Conservation (phyloP, 495 filamentous ascomycete species). For the Echria macrotheca region DNA sequence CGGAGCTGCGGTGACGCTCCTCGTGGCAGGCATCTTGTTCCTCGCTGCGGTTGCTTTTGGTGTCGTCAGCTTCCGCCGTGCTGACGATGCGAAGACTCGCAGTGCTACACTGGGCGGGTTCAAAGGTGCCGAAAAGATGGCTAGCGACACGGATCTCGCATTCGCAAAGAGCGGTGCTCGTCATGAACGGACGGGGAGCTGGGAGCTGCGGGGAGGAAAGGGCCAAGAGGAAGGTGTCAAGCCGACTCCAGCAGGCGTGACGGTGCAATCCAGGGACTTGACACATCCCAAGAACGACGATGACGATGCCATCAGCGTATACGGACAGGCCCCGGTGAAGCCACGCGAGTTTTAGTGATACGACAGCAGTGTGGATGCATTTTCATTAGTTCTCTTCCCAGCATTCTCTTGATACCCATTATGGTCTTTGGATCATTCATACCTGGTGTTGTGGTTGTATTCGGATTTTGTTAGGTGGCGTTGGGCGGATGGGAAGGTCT, state of each 20-base stretch:
- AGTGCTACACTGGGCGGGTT: slow-evolving; percentile 30
- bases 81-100: slow-evolving; percentile 8
- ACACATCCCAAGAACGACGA: background rate
- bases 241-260: background rate
- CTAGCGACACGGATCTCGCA: slow-evolving; percentile 32
- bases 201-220: slow-evolving; percentile 30
- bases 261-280: background rate
- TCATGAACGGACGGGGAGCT: slow-evolving; percentile 37
- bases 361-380: background rate
- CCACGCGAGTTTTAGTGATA: slow-evolving; percentile 11
- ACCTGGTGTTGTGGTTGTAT: too few relatives aligned
- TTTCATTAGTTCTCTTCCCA: slow-evolving; percentile 1
- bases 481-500: too few relatives aligned
- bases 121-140: slow-evolving; percentile 36
- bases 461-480: too few relatives aligned
- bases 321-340: slow-evolving; percentile 10
- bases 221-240: background rate
- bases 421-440: background rate
- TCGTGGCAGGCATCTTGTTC: slow-evolving; percentile 16
- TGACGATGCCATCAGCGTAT: slow-evolving; percentile 9
- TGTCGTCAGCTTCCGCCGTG: slow-evolving; percentile 23
- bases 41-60: slow-evolving; percentile 25
- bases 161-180: slow-evolving; percentile 24
- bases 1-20: slow-evolving; percentile 29
- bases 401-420: slow-evolving; percentile 16